Evolutionary conservation across 2,329 filamentous ascomycete genomes (phyloP), one percentile per base, ranked within the genome.

Genomic region (Talaromyces sp.): DNA sequence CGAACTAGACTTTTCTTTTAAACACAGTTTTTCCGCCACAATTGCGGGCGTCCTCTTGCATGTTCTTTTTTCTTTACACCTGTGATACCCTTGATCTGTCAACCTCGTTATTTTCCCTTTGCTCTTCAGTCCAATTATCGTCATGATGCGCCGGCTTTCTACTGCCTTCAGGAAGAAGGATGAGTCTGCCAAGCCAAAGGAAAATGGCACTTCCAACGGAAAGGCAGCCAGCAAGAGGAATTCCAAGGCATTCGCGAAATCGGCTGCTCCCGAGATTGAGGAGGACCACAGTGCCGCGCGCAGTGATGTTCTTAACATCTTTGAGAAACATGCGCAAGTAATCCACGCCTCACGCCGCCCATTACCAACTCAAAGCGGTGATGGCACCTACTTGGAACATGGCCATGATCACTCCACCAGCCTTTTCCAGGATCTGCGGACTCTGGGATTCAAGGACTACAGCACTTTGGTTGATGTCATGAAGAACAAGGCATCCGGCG

Each of bases 381-480:
- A 87, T 68, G 86, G 86, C n/a, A 81, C 82, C 2, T 88, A 86
- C 60, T 74, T 80, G 4, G 75, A 75, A 41, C 78, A 79, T 60
- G 59, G 59, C 31, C 59, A 61, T 26, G 75, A 76, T n/a, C 77
- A 78, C 64, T 79, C 81, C 14, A 81, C 81, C 0, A 79, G 81
- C 1, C 65, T 87, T 38, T 76, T 77, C 62, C 73, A 81, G 54
- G 88, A 90, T 66, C 65, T 90, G 54, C 84, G 79, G 63, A 74
- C 81, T 5, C 72, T 91, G 72, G 81, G 64, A 61, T 79, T 74
- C 41, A 67, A 73, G 79, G 88, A 91, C 65, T 70, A 88, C 51
- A 82, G 83, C 66, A 90, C 88, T 0, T 75, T 91, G 19, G 72
- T 83, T 51, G 79, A 83, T 5, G 75, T 91, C 41, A 76, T 90